These are phyloP conservation scores for Ascochyta rabiei DNA, from an alignment of 2,329 filamentous ascomycete species.

Conservation along the genomic window DNA sequence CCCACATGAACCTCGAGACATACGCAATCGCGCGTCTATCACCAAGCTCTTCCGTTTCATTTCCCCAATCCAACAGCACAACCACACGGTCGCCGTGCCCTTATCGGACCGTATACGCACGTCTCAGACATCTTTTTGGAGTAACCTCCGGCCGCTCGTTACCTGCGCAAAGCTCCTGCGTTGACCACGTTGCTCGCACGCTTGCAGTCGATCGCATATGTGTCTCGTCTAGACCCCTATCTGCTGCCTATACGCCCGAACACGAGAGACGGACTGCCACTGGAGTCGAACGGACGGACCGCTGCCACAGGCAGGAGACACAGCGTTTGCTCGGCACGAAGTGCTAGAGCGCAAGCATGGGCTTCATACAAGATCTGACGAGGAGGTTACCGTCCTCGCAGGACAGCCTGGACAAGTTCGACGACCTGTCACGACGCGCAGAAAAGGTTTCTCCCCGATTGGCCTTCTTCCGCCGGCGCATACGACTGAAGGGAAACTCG, in stretches of 20 bases:
- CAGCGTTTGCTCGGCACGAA: conserved; percentile 12
- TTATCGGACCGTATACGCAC: conserved; percentile 10
- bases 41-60: conserved; percentile 14
- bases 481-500: conserved; percentile 90
- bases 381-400: conserved; percentile 55
- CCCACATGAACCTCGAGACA: conserved; percentile 23
- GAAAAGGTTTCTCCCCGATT: conserved; percentile 60
- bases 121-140: conserved; percentile 14
- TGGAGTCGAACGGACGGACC: conserved; percentile 20
- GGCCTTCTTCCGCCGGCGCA: conserved; percentile 82
- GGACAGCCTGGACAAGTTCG: conserved; percentile 50
- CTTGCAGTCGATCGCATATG: neutral
- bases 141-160: conserved; percentile 30
- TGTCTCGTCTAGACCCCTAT: conserved; percentile 8
- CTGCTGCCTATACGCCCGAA: conserved; percentile 4
- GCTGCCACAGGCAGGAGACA: conserved; percentile 23
- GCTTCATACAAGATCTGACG: conserved; percentile 43
- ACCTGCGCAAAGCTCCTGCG: conserved; percentile 21
- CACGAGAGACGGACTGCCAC: conserved; percentile 12
- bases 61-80: conserved; percentile 10
- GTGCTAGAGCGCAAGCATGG: conserved; percentile 19
- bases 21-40: conserved; percentile 29
- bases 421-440: conserved; percentile 51
- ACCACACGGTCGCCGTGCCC: neutral
- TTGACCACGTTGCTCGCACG: conserved; percentile 26